phyloP scores from a whole-genome alignment of 2,329 filamentous ascomycete species.

The Trichoderma citrinoviride region DNA sequence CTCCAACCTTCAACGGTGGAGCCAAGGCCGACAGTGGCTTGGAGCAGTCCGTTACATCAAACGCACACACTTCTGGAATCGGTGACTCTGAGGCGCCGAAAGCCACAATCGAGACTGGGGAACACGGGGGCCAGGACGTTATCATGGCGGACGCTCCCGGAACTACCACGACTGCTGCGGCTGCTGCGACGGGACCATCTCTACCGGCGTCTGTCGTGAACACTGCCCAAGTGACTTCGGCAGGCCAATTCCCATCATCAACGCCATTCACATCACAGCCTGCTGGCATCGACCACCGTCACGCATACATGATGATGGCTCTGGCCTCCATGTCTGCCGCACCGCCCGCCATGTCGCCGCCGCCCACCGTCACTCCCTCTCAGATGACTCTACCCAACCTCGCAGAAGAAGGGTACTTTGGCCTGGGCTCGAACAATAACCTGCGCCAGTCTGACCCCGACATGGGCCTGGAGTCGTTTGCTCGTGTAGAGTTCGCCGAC shows the following conservation, averaged over 20 bases:
- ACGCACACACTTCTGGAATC: background rate
- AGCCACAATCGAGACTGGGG: background rate
- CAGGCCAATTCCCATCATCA: constrained; percentile 33
- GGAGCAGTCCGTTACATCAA: constrained; percentile 10
- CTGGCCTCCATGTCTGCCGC: constrained; percentile 41
- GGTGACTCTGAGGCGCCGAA: background rate
- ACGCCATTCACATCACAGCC: constrained; percentile 36
- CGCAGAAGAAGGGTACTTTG: constrained; percentile 33
- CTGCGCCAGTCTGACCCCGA: constrained; percentile 37
- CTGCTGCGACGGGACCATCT: constrained; percentile 16
- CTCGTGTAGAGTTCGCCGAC: constrained; percentile 67
- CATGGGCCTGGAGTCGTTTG: constrained; percentile 54
- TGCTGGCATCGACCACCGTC: constrained; percentile 38
- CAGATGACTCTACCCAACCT: constrained; percentile 45
- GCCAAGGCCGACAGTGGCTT: constrained; percentile 4
- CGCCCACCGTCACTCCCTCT: constrained; percentile 46
- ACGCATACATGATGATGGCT: constrained; percentile 47
- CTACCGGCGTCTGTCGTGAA: constrained; percentile 2
- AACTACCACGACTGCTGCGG: background rate
- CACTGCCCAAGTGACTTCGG: constrained; percentile 22
- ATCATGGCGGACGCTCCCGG: constrained; percentile 25
- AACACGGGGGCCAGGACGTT: constrained; percentile 21
- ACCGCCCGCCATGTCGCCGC: constrained; percentile 40
- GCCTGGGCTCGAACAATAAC: constrained; percentile 33
- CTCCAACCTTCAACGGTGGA: background rate